These are phyloP conservation scores for Ormosia semicastrata DNA, from an alignment of 306 rosid genomes.

Conservation along the genomic window DNA sequence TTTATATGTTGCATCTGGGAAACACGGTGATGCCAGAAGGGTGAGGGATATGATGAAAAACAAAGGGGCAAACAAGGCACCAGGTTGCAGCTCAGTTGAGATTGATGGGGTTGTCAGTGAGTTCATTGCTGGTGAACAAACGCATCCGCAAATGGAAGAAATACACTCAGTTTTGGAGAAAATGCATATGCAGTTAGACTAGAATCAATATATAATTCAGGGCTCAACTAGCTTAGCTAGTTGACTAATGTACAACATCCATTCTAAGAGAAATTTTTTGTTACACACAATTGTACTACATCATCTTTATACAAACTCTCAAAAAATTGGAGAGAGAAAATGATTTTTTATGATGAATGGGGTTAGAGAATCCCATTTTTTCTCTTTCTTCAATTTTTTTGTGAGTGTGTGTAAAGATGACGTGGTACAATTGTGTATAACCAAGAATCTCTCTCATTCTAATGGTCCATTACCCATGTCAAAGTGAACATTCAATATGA, in stretches of 20 bases:
- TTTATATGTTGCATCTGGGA: conserved; percentile 53
- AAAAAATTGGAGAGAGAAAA: too few species aligned
- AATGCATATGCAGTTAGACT: conserved; percentile 41
- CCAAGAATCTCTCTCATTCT: too few species aligned
- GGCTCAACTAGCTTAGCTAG: too few species aligned
- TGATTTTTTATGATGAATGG: too few species aligned
- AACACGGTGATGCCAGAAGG: conserved; percentile 51
- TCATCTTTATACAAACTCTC: too few species aligned
- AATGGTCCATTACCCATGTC: too few species aligned
- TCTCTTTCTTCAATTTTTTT: too few species aligned
- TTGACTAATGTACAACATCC: background rate
- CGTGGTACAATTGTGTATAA: too few species aligned
- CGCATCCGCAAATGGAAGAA: conserved; percentile 46
- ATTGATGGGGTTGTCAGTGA: conserved; percentile 53
- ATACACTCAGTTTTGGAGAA: conserved; percentile 54
- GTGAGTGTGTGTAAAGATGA: too few species aligned
- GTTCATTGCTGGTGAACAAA: conserved; percentile 69
- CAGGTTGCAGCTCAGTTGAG: conserved; percentile 81
- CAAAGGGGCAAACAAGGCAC: conserved; percentile 55
- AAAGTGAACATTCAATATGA: background rate
- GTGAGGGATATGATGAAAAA: conserved; percentile 63
- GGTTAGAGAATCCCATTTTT: too few species aligned
- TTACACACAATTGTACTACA: too few species aligned
- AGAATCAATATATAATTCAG: background rate
- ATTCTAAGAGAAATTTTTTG: too few species aligned